Base-by-base conservation (phyloP, 179 eudicot species). In the Actinidia arguta region DNA sequence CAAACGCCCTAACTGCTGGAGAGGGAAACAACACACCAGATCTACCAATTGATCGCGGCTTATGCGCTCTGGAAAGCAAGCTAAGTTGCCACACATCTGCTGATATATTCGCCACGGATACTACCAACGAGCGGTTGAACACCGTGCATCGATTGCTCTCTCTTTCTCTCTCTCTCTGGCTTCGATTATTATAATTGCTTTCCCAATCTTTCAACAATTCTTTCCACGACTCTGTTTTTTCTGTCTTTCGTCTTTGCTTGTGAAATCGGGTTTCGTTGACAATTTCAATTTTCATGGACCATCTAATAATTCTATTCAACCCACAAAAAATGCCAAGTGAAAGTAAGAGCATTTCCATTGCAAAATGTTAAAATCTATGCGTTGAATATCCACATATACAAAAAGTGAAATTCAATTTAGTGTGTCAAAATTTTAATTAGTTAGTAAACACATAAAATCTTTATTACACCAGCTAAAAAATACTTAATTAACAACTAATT, bases 11-110 rank as follows among this genome's bases (percentile, higher is more conserved):
- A 87, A 16, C 54, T 87, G 89, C 11, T 79, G 82, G 9, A 87
- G 66, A 13, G 89, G 89, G 61, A 84, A 80, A 56, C 87, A 84
- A n/a, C n/a, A n/a, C n/a, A 85, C 69, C 24, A 87, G 84, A 72
- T 87, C 85, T 7, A 85, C 17, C 54, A 87, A 54, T 73, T 87
- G 50, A 0, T 75, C 75, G 72, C 82, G 63, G 82, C 83, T 75
- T 20, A 87, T 68, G 0, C 68, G 81, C 55, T 87, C 89, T 17
- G 83, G 81, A 13, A 87, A 46, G 52, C 87, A 82, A 5, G 85
- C 89, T 25, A 80, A 0, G 55, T 44, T 87, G 89, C 89, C 89
- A 87, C 5, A 64, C 51, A 4, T 55, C 82, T 2, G 85, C 87
- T 16, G 89, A 87, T 39, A 47, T 2, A 22, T 82, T 84, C 36